Conservation (phyloP, 2,329 filamentous ascomycete genomes). For the Thielaviopsis ethacetica region DNA sequence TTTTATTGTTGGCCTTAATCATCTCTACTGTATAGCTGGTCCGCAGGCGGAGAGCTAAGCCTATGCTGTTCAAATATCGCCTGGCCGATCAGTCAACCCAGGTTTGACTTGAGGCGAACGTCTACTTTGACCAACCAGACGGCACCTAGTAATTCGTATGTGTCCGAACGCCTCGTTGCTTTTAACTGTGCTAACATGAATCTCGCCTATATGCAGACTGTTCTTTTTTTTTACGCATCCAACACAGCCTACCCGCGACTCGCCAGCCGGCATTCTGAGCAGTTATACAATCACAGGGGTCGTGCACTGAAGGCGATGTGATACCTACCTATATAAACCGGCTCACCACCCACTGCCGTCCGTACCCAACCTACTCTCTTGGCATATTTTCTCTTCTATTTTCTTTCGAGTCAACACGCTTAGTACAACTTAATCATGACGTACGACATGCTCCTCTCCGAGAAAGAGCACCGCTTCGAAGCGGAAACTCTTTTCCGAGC, state of each 20-base stretch:
- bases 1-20: background rate
- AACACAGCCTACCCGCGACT: background rate
- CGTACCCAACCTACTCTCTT: background rate
- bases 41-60: background rate
- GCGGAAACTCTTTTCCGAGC: constrained; percentile 11
- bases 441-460: background rate
- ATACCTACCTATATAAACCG: background rate
- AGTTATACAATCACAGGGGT: background rate
- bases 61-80: background rate
- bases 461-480: constrained; percentile 3
- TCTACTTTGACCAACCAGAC: background rate
- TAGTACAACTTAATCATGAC: background rate
- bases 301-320: background rate
- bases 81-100: background rate
- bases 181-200: background rate
- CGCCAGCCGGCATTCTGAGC: background rate
- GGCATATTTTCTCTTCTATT: background rate
- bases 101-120: background rate
- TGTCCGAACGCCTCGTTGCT: background rate
- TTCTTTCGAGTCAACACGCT: background rate
- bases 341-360: background rate
- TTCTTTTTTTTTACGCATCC: background rate
- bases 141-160: background rate
- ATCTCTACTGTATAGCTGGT: background rate
- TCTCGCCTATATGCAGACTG: background rate